These are phyloP conservation scores for Tetradesmus lagerheimii DNA, from an alignment of 139 green algal genomes.

Conservation along the genomic window DNA sequence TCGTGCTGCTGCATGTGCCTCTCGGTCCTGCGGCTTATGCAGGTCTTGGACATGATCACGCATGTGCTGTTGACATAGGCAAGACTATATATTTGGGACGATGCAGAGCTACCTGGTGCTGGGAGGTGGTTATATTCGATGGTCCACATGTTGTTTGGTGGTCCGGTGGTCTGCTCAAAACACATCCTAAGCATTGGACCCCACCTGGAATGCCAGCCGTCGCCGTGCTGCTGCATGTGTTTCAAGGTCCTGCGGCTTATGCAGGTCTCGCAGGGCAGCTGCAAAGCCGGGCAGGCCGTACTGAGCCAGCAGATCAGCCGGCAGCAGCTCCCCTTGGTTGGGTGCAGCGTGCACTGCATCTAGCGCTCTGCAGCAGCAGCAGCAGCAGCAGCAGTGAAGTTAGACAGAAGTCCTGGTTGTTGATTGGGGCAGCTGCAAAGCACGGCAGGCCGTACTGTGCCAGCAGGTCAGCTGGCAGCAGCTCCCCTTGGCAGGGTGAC, in stretches of 20 bases:
- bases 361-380: conserved; percentile 30
- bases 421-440: conserved; percentile 54
- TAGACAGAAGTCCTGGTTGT: too few relatives aligned
- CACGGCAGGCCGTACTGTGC: conserved; percentile 26
- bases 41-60: too few relatives aligned
- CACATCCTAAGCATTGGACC: too few relatives aligned
- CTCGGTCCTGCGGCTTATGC: too few relatives aligned
- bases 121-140: too few relatives aligned
- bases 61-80: too few relatives aligned
- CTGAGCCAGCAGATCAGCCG: conserved; percentile 36
- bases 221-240: conserved; percentile 53
- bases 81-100: too few relatives aligned
- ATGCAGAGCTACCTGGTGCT: too few relatives aligned
- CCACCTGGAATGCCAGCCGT: conserved; percentile 84
- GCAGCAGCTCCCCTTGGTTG: conserved; percentile 49
- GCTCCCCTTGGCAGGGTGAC: too few relatives aligned
- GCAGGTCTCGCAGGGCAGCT: conserved; percentile 67
- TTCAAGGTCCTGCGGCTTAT: conserved; percentile 57
- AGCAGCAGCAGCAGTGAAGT: conserved; percentile 16
- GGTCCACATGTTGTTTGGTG: too few relatives aligned
- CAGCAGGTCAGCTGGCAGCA: conserved; percentile 40
- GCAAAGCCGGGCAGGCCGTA: conserved; percentile 23
- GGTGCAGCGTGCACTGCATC: neutral
- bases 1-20: too few relatives aligned
- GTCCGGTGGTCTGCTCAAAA: too few relatives aligned